phyloP scores from a whole-genome alignment of 164 flowering plant genomes.

The Magnolia sinica region DNA sequence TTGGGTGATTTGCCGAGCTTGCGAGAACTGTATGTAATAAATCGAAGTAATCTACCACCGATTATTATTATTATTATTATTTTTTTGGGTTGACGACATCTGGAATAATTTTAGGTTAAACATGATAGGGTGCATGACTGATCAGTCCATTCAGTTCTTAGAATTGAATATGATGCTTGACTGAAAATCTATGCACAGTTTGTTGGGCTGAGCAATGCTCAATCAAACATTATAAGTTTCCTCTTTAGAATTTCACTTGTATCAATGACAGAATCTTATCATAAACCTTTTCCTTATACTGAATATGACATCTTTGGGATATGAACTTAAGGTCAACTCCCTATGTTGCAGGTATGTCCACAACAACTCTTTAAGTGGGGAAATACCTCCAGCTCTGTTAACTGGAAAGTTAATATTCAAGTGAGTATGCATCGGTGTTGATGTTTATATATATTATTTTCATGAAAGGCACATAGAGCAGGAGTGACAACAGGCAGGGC shows the following conservation, averaged over 20 bases:
- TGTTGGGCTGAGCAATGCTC: background rate
- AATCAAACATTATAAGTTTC: background rate
- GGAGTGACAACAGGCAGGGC: too few species aligned
- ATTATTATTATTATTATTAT: too few species aligned
- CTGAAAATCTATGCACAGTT: background rate
- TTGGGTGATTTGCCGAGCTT: constrained; percentile 66
- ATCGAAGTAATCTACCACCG: background rate
- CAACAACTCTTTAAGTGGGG: constrained; percentile 79
- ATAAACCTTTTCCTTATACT: background rate
- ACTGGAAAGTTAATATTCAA: constrained; percentile 45
- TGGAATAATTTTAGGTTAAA: background rate
- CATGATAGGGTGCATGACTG: background rate
- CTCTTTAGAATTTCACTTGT: too few species aligned
- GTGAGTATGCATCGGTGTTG: constrained; percentile 43
- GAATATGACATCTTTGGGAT: background rate
- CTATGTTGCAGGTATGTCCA: constrained; percentile 61
- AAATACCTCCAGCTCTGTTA: constrained; percentile 53
- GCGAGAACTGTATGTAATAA: constrained; percentile 64
- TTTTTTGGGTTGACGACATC: constrained; percentile 1
- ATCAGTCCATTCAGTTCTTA: background rate
- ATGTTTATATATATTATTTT: too few species aligned
- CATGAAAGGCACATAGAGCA: too few species aligned
- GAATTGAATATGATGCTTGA: background rate
- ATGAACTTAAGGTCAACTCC: constrained; percentile 7
- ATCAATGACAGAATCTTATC: too few species aligned